Base-by-base conservation (phyloP, 495 filamentous ascomycete species). In the Choiromyces venosus region DNA sequence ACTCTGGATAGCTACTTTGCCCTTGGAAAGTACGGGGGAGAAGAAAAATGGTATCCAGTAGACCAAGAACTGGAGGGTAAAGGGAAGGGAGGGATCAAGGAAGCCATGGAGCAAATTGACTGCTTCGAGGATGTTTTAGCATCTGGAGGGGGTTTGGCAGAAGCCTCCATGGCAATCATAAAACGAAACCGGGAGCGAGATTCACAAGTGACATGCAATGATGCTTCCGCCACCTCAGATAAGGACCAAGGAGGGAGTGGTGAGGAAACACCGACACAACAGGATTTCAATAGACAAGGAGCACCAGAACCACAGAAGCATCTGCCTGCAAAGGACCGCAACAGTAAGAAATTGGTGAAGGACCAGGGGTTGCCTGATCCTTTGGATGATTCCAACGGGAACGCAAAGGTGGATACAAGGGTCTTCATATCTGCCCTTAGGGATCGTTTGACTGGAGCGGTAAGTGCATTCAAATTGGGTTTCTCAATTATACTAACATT, bases 1-100 rank as follows among this genome's bases (percentile, higher is more conserved):
- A 73, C 37, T 64, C 64, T 77, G 10, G 42, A 66, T 21, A 61
- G 66, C 37, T 77, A 77, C 36, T 77, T 77, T 40, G 29, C 52
- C 52, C 10, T 33, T 33, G 74, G 75, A 33, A 77, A 46, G 42
- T 70, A 77, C 21, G 75, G 75, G n/a, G 37, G 29, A 35, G 66
- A 67, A 18, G 69, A 73, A 21, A 70, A 67, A 4, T 77, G 75
- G 75, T 77, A 77, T 36, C 75, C 75, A 0, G 69, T 77, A 7
- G 75, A 77, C 35, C 76, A 33, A 29, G 75, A 77, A 44, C 37
- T 77, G 39, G 75, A 77, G 35, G 19, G 40, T 18, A 61, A 61
- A 33, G 67, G 33, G 6, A 44, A 69, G 56, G 18, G 33, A 4
- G 25, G 21, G 18, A 25, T 52, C 10, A 69, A 46, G 19, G 52